Conservation (phyloP, 2,329 filamentous ascomycete genomes). For the Podosphaera xanthii region DNA sequence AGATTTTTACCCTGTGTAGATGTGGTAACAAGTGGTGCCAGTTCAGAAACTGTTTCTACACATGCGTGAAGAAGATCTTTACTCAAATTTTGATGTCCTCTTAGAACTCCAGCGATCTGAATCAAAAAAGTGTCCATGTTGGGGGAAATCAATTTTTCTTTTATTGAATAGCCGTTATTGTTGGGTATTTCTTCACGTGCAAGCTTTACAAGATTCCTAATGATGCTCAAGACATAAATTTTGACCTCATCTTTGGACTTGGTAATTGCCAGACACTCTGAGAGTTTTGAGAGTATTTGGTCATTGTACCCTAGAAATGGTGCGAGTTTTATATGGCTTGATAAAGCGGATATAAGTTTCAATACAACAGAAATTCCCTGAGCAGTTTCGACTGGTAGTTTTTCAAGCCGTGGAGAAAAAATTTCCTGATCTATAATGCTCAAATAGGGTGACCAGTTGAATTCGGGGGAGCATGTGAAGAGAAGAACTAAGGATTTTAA, state of each 20-base stretch:
- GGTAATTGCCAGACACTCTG: constrained; percentile 45
- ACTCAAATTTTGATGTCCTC: constrained; percentile 29
- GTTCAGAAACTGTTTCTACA: constrained; percentile 54
- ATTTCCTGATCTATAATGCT: constrained; percentile 49
- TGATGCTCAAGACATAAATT: constrained; percentile 52
- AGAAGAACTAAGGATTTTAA: constrained; percentile 64
- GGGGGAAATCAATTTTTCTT: constrained; percentile 30
- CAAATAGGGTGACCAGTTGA: constrained; percentile 52
- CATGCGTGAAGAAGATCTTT: constrained; percentile 59
- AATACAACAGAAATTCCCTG: constrained; percentile 73
- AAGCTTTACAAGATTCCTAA: constrained; percentile 44
- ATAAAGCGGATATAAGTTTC: constrained; percentile 63
- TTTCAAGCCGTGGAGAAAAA: constrained; percentile 53
- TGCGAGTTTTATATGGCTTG: constrained; percentile 39
- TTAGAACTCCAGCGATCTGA: constrained; percentile 45
- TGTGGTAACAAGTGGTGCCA: constrained; percentile 47
- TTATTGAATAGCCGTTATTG: constrained; percentile 16
- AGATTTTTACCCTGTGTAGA: constrained; percentile 51
- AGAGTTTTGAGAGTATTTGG: constrained; percentile 42
- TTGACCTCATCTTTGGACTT: constrained; percentile 77
- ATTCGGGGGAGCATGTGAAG: constrained; percentile 47
- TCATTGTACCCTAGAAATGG: constrained; percentile 39
- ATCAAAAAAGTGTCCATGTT: constrained; percentile 38
- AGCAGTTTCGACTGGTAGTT: constrained; percentile 63
- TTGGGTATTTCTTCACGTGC: constrained; percentile 29